Evolutionary conservation across 2,329 filamentous ascomycete species (phyloP).

Genomic region (Phymatotrichopsis omnivora): DNA sequence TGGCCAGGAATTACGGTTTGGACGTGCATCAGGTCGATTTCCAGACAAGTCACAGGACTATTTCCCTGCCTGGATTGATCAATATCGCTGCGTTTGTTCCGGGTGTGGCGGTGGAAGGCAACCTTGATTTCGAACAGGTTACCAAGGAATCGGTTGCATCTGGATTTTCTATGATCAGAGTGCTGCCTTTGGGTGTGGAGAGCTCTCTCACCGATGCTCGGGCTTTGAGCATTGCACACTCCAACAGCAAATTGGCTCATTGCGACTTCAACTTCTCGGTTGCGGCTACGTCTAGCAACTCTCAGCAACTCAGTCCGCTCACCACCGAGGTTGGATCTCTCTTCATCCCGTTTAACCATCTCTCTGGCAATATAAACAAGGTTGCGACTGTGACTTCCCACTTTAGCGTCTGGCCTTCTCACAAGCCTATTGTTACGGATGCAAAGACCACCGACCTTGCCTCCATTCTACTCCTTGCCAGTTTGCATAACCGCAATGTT

Average conservation of each 20-base stretch:
- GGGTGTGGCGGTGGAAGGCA: slow-evolving; percentile 54
- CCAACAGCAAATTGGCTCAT: slow-evolving; percentile 56
- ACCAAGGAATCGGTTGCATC: slow-evolving; percentile 63
- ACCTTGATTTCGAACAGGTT: slow-evolving; percentile 57
- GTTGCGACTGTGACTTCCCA: slow-evolving; percentile 69
- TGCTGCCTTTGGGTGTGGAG: slow-evolving; percentile 66
- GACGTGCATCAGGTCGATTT: slow-evolving; percentile 76
- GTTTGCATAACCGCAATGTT: slow-evolving; percentile 65
- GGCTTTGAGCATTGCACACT: slow-evolving; percentile 60
- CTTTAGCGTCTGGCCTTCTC: slow-evolving; percentile 65
- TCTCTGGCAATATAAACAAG: slow-evolving; percentile 75
- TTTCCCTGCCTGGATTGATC: slow-evolving; percentile 63
- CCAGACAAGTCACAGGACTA: slow-evolving; percentile 75
- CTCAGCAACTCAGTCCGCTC: slow-evolving; percentile 62
- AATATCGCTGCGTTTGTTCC: slow-evolving; percentile 75
- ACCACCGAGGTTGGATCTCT: slow-evolving; percentile 66
- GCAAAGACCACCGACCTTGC: slow-evolving; percentile 70
- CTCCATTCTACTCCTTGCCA: slow-evolving; percentile 68
- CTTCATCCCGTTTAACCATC: slow-evolving; percentile 72
- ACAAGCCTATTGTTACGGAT: slow-evolving; percentile 73
- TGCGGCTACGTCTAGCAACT: slow-evolving; percentile 60
- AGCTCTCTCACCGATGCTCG: slow-evolving; percentile 62
- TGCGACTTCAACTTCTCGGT: slow-evolving; percentile 77
- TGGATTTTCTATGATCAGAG: slow-evolving; percentile 70
- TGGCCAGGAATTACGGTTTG: slow-evolving; percentile 78